Percentiles rank a stretch among this genome's conserved stretches.
Conservation (phyloP, 2,329 filamentous ascomycete genomes). For the Diaporthe australafricana region DNA sequence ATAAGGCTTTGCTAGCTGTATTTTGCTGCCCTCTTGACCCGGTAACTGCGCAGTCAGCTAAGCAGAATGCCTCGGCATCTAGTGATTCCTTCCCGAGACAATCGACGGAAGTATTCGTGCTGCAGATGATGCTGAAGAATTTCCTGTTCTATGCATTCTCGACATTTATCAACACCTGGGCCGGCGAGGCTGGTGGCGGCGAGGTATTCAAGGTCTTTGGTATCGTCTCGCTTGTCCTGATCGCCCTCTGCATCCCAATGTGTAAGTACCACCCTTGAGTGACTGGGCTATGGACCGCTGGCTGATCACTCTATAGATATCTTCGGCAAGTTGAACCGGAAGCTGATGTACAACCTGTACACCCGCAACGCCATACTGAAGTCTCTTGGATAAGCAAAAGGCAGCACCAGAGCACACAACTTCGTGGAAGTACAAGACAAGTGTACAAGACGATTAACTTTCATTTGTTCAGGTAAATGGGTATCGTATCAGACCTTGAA, state of each 20-base stretch:
- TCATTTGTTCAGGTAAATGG: slow-evolving; percentile 5
- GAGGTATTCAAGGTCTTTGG: slow-evolving; percentile 46
- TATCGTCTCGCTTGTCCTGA: slow-evolving; percentile 44
- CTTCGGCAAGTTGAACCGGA: slow-evolving; percentile 33
- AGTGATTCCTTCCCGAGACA: slow-evolving; percentile 47
- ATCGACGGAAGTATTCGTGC: slow-evolving; percentile 47
- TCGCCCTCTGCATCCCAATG: slow-evolving; percentile 48
- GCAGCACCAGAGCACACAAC: no score
- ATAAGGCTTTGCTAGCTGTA: background rate
- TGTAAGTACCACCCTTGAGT: slow-evolving; percentile 42
- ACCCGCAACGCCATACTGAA: slow-evolving; percentile 7
- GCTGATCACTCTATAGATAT: slow-evolving; percentile 18
- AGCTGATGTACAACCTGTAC: slow-evolving; percentile 28
- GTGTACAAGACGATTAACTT: background rate
- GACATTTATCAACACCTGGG: slow-evolving; percentile 47
- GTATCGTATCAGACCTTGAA: slow-evolving; percentile 3
- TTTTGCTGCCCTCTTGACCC: no score
- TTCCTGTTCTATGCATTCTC: slow-evolving; percentile 49
- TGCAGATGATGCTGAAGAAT: slow-evolving; percentile 51
- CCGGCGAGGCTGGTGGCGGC: slow-evolving; percentile 41
- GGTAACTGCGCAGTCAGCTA: background rate
- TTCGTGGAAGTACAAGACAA: background rate
- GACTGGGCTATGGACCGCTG: background rate
- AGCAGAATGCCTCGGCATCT: background rate
- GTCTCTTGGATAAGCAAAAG: slow-evolving; percentile 15